These are phyloP conservation scores for Gilbertella persicaria DNA, from an alignment of 371 early-diverging fungal species.

Conservation along the genomic window DNA sequence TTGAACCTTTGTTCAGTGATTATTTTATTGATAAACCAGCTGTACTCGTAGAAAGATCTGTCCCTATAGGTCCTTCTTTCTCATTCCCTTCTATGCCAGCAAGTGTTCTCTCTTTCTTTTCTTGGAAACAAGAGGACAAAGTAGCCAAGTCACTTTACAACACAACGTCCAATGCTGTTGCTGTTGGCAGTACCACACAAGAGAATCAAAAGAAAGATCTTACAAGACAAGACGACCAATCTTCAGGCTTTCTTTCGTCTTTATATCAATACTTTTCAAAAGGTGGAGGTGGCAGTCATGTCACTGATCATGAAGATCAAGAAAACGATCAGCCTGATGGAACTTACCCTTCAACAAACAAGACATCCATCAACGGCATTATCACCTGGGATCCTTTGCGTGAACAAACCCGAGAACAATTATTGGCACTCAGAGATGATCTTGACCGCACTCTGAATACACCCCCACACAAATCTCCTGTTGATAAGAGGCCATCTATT, in stretches of 20 bases:
- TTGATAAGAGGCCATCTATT: conserved; percentile 11
- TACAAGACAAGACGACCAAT: not conserved
- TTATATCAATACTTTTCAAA: conserved; percentile 31
- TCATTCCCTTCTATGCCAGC: conserved; percentile 47
- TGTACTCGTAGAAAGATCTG: conserved; percentile 44
- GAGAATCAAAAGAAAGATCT: not conserved
- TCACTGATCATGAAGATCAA: not conserved
- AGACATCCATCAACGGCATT: conserved; percentile 14
- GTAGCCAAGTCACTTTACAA: conserved; percentile 16
- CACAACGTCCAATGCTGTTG: conserved; percentile 13
- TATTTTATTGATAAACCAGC: conserved; percentile 52
- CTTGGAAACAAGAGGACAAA: conserved; percentile 31
- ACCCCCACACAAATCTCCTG: not conserved
- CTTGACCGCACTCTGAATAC: conserved; percentile 17
- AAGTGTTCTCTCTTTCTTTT: conserved; percentile 38
- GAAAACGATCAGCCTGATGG: not conserved
- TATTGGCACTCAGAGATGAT: conserved; percentile 29
- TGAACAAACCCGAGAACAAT: conserved; percentile 28
- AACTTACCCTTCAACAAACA: not conserved
- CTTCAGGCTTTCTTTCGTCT: conserved; percentile 24
- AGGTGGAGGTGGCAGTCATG: conserved; percentile 19
- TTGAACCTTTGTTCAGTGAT: conserved; percentile 49
- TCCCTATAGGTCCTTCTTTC: conserved; percentile 45
- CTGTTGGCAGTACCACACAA: conserved; percentile 5
- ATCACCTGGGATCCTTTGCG: conserved; percentile 38